Base-by-base conservation (phyloP, 2,329 filamentous ascomycete genomes). In the Teratosphaeria pseudoeucalypti region DNA sequence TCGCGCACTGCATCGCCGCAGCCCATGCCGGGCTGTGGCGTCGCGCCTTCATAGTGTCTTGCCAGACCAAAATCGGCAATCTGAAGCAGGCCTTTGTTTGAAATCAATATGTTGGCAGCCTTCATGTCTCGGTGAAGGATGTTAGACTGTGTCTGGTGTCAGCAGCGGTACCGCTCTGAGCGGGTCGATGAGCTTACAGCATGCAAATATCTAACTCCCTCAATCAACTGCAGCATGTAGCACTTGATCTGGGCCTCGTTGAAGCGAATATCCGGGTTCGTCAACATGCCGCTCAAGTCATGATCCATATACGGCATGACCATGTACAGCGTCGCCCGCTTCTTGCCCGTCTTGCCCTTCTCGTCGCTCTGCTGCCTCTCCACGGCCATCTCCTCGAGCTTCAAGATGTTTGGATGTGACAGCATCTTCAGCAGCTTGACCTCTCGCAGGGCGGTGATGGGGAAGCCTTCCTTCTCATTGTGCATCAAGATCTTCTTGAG, bases 401-500 rank as follows among this genome's bases (percentile, higher is more conserved):
- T 85, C 60, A 99, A 77, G 57, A 97, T 84, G 70, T 99, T 99
- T 60, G 82, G 82, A 73, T 99, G 94, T 10, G 88, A 92, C n/a
- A 99, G 79, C 67, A 96, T 85, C 77, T 99, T 99, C 61, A 99
- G 81, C 47, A 99, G 84, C 78, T 97, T 97, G 78, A 99, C 96
- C 75, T 99, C 94, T 71, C 94, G 89, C 54, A 99, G 82, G 6
- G 94, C 92, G 0, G 94, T 99, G 64, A 99, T 99, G n/a, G 94
- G 94, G 67, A 99, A 99, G 56, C 94, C 94, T 75, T 99, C 94
- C 74, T 96, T 97, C 78, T 99, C 94, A 74, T 97, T 95, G 74
- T 97, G 94, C 89, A 97, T 96, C 65, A 99, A 85, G 66, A 99
- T 99, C 81, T 97, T 97, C 79, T 99, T 99, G 70, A 99, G 76